A percentile compares a stretch with the other conserved stretches of the same genome.
Conservation (phyloP, 1,284 basidiomycete genomes). For the Cerrena zonata region DNA sequence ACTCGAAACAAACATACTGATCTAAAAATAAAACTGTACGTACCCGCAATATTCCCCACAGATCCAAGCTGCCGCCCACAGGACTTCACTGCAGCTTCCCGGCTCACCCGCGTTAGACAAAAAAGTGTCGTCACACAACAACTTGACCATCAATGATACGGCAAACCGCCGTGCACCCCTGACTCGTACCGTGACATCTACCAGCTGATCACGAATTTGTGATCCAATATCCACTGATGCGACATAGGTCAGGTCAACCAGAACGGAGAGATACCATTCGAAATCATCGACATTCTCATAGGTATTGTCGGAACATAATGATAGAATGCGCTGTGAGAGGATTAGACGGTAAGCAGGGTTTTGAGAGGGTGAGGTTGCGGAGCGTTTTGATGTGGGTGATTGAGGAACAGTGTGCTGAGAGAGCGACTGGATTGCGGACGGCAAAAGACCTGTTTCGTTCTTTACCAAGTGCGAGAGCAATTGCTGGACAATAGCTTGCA, state of each 20-base stretch:
- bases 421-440: slow-evolving; percentile 60
- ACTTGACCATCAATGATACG: slow-evolving; percentile 73
- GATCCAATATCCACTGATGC: slow-evolving; percentile 72
- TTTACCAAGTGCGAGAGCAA: slow-evolving; percentile 79
- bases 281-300: slow-evolving; percentile 90
- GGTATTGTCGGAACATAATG: slow-evolving; percentile 74
- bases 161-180: slow-evolving; percentile 71
- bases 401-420: slow-evolving; percentile 43
- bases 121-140: slow-evolving; percentile 75
- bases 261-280: slow-evolving; percentile 93
- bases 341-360: slow-evolving; percentile 79
- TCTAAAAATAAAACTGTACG: slow-evolving; percentile 25
- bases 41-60: slow-evolving; percentile 88
- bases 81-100: slow-evolving; percentile 69
- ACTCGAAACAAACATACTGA: background rate
- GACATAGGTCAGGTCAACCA: slow-evolving; percentile 84
- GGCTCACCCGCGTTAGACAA: slow-evolving; percentile 55
- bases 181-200: slow-evolving; percentile 84
- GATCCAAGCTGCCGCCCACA: slow-evolving; percentile 92
- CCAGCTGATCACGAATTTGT: slow-evolving; percentile 75
- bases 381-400: slow-evolving; percentile 29
- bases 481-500: slow-evolving; percentile 85
- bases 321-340: slow-evolving; percentile 76
- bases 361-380: slow-evolving; percentile 48
- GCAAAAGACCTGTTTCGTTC: slow-evolving; percentile 46